Evolutionary conservation across 108 stramenopile species (phyloP).

Genomic region (Mediolabrus comicus): DNA sequence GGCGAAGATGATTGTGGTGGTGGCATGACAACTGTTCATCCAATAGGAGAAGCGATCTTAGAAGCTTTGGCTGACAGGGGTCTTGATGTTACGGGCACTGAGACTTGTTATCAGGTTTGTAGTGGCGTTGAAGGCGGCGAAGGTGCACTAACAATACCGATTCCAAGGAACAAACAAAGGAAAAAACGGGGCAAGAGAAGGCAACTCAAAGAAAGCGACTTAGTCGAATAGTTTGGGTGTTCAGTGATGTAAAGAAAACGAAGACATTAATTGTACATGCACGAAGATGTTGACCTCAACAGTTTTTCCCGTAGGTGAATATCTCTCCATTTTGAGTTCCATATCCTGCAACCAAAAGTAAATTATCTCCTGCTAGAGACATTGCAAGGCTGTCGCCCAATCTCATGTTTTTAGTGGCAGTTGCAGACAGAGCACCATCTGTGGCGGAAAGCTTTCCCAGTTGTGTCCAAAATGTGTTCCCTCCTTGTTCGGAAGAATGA

Average conservation of each 20-base stretch:
- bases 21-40: slow-evolving; percentile 3
- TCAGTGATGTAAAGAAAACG: too few relatives aligned
- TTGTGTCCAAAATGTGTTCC: slow-evolving; percentile 11
- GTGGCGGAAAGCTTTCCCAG: slow-evolving; percentile 7
- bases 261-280: neutral
- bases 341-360: slow-evolving; percentile 13
- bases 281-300: neutral
- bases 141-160: slow-evolving; percentile 26
- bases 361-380: slow-evolving; percentile 9
- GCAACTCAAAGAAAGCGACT: too few relatives aligned
- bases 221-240: too few relatives aligned
- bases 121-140: slow-evolving; percentile 9
- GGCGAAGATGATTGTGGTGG: neutral
- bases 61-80: slow-evolving; percentile 12
- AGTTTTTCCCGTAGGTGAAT: slow-evolving; percentile 29
- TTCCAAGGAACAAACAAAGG: slow-evolving; percentile 42
- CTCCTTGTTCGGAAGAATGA: slow-evolving; percentile 5
- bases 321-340: slow-evolving; percentile 18
- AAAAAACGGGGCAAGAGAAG: slow-evolving; percentile 20
- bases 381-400: slow-evolving; percentile 22
- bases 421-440: neutral
- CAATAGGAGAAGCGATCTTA: slow-evolving; percentile 26
- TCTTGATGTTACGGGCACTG: slow-evolving; percentile 31
- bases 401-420: neutral
- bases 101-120: slow-evolving; percentile 30